These are phyloP conservation scores for Fusarium tricinctum DNA, from an alignment of 2,329 filamentous ascomycete genomes.

Conservation along the genomic window DNA sequence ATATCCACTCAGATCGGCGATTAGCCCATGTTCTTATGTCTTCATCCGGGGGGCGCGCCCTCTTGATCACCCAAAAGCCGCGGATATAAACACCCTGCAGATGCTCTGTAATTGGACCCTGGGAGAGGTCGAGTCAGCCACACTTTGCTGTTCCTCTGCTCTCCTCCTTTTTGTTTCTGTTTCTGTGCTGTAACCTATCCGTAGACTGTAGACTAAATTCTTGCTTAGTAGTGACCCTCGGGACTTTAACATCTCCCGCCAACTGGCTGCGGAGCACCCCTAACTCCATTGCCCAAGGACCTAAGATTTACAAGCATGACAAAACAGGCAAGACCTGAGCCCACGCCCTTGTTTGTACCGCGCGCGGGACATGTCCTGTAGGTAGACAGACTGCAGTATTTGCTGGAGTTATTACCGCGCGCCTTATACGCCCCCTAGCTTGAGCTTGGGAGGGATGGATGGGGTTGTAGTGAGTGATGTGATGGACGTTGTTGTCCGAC, in stretches of 20 bases:
- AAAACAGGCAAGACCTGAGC: conserved; percentile 23
- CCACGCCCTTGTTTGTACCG: conserved; percentile 38
- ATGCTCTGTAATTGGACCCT: conserved; percentile 32
- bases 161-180: not conserved
- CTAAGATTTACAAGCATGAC: conserved; percentile 50
- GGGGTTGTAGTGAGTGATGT: conserved; percentile 9
- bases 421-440: conserved; percentile 29
- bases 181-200: not conserved
- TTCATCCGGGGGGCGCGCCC: conserved; percentile 37
- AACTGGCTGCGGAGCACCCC: not conserved
- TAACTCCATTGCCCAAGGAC: conserved; percentile 8
- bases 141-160: not conserved
- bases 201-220: not conserved
- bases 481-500: conserved; percentile 39
- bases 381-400: too few relatives aligned
- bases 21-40: conserved; percentile 35
- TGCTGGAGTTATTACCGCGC: not conserved
- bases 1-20: conserved; percentile 44
- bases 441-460: conserved; percentile 6
- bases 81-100: conserved; percentile 34
- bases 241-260: conserved; percentile 12
- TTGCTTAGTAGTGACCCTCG: conserved; percentile 21
- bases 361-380: not conserved
- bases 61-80: conserved; percentile 25
- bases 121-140: conserved; percentile 7